Percentiles rank a stretch among this genome's conserved stretches.
phyloP scores from a whole-genome alignment of 345 rosid species.

The Acer campestre region DNA sequence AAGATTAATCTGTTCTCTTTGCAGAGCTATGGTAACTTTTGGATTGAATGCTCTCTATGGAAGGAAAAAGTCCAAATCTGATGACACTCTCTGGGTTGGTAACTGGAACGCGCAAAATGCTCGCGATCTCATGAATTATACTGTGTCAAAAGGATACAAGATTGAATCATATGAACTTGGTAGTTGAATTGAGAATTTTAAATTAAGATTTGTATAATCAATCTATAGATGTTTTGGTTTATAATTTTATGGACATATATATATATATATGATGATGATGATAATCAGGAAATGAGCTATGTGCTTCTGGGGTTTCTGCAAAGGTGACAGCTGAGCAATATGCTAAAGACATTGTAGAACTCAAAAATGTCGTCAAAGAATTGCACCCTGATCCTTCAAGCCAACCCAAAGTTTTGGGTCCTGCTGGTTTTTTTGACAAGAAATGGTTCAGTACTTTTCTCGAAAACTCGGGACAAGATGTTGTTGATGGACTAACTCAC shows the following conservation, averaged over 20 bases:
- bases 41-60: constrained; percentile 56
- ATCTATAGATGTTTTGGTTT: not conserved
- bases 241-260: not conserved
- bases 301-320: constrained; percentile 51
- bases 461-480: constrained; percentile 41
- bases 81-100: constrained; percentile 35
- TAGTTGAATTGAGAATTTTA: constrained; percentile 2
- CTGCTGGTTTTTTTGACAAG: constrained; percentile 59
- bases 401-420: constrained; percentile 55
- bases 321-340: constrained; percentile 40
- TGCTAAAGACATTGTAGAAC: constrained; percentile 36
- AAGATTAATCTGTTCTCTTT: too few species aligned
- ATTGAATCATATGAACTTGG: constrained; percentile 66
- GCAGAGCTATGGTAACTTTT: constrained; percentile 47
- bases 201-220: too few species aligned
- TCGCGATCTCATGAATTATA: constrained; percentile 47
- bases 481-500: constrained; percentile 54
- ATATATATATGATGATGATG: too few species aligned
- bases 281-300: constrained; percentile 57
- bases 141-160: constrained; percentile 48
- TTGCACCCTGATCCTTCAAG: constrained; percentile 32
- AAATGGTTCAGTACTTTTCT: constrained; percentile 53
- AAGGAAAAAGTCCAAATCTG: constrained; percentile 21
- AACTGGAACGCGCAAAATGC: constrained; percentile 50
- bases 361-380: constrained; percentile 36